A percentile compares a stretch with the other conserved stretches of the same genome.
Conservation (phyloP, 23 red algal species). For the Gracilariopsis chorda region DNA sequence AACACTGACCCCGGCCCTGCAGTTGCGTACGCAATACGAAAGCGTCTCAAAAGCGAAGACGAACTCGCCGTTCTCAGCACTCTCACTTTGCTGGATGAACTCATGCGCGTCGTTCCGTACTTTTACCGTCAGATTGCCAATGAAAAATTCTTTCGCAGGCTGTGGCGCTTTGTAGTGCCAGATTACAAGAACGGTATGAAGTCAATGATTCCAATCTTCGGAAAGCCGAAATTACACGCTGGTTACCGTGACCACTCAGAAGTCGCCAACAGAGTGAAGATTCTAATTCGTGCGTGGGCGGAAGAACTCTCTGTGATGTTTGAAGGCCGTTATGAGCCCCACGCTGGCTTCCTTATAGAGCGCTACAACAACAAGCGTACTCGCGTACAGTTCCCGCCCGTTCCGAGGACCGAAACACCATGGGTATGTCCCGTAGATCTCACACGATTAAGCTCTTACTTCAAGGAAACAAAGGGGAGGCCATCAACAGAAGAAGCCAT, state of each 20-base stretch:
- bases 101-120: slow-evolving; percentile 77
- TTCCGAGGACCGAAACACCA: slow-evolving; percentile 35
- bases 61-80: slow-evolving; percentile 63
- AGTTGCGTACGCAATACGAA: slow-evolving; percentile 74
- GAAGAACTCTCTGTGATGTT: slow-evolving; percentile 75
- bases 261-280: slow-evolving; percentile 54
- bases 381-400: slow-evolving; percentile 52
- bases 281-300: slow-evolving; percentile 88
- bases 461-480: slow-evolving; percentile 4
- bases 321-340: slow-evolving; percentile 61
- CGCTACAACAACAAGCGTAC: slow-evolving; percentile 73
- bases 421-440: slow-evolving; percentile 73
- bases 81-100: slow-evolving; percentile 81
- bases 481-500: slow-evolving; percentile 3
- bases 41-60: slow-evolving; percentile 86
- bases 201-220: slow-evolving; percentile 64
- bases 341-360: slow-evolving; percentile 77
- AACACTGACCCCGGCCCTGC: slow-evolving; percentile 53
- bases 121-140: slow-evolving; percentile 94
- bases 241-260: slow-evolving; percentile 43
- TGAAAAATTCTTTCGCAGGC: slow-evolving; percentile 85
- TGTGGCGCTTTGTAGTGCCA: slow-evolving; percentile 95
- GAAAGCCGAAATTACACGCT: slow-evolving; percentile 22
- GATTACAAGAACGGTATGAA: slow-evolving; percentile 92
- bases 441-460: not conserved